Evolutionary conservation across 2,329 filamentous ascomycete genomes (phyloP).

Genomic region (Mollisia scopiformis): DNA sequence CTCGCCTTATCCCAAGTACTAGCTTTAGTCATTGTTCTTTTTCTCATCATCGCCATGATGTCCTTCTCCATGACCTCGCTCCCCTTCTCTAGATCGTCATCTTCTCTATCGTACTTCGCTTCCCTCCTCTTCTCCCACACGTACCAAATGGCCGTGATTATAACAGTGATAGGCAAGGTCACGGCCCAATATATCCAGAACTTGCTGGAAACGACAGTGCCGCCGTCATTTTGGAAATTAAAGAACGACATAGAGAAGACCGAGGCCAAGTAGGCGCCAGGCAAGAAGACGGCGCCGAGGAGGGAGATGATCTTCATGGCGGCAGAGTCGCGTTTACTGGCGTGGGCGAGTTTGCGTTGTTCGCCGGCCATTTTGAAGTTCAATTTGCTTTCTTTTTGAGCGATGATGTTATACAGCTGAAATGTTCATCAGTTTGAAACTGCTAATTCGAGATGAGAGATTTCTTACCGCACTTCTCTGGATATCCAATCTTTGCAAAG

Average conservation of each 20-base stretch:
- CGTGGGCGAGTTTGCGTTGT: conserved; percentile 43
- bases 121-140: conserved; percentile 39
- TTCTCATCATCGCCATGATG: conserved; percentile 33
- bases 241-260: conserved; percentile 71
- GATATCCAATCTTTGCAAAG: conserved; percentile 61
- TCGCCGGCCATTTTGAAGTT: conserved; percentile 58
- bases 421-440: conserved; percentile 3
- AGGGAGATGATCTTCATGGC: conserved; percentile 68
- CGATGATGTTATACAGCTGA: conserved; percentile 69
- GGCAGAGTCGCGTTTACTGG: conserved; percentile 45
- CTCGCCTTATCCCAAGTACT: conserved; percentile 26
- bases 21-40: conserved; percentile 31
- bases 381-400: conserved; percentile 64
- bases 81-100: conserved; percentile 29
- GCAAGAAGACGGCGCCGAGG: conserved; percentile 64
- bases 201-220: conserved; percentile 44
- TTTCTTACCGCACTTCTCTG: conserved; percentile 61
- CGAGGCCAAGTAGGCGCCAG: conserved; percentile 63
- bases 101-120: conserved; percentile 27
- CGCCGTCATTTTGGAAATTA: conserved; percentile 50
- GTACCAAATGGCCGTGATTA: conserved; percentile 58
- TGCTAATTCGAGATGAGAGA: neutral
- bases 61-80: conserved; percentile 33
- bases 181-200: conserved; percentile 68
- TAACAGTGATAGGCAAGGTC: conserved; percentile 58